Evolutionary conservation across 2,329 filamentous ascomycete genomes (phyloP).

Genomic region (Sporothrix curviconia): DNA sequence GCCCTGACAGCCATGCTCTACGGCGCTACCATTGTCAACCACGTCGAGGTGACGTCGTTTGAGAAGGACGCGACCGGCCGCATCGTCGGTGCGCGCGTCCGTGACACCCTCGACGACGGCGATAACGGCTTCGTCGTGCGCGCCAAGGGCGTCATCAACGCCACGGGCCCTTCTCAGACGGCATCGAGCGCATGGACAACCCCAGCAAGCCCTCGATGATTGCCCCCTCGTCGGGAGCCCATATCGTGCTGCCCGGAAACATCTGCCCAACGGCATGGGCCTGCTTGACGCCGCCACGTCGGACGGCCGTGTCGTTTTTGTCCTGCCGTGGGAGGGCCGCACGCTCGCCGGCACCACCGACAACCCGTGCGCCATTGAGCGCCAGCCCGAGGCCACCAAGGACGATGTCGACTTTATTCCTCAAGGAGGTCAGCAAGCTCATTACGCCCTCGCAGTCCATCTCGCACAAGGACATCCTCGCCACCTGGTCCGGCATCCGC

Average conservation of each 20-base stretch:
- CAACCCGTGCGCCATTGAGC: slow-evolving; percentile 56
- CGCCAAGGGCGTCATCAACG: slow-evolving; percentile 77
- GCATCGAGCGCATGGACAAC: slow-evolving; percentile 75
- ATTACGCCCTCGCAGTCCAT: slow-evolving; percentile 53
- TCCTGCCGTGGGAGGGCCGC: slow-evolving; percentile 80
- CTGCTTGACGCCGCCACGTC: slow-evolving; percentile 75
- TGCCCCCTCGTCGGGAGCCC: slow-evolving; percentile 73
- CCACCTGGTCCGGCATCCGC: slow-evolving; percentile 62
- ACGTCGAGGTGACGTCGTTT: slow-evolving; percentile 58
- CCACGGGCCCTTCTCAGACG: slow-evolving; percentile 75
- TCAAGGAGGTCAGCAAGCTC: slow-evolving; percentile 71
- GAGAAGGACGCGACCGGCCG: slow-evolving; percentile 61
- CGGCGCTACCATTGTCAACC: slow-evolving; percentile 72
- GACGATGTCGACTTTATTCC: slow-evolving; percentile 39
- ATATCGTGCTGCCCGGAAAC: slow-evolving; percentile 73
- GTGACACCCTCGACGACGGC: slow-evolving; percentile 52
- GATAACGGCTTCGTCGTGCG: slow-evolving; percentile 59
- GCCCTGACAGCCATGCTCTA: slow-evolving; percentile 75
- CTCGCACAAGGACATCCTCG: slow-evolving; percentile 11
- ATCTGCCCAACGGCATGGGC: slow-evolving; percentile 73
- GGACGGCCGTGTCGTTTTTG: slow-evolving; percentile 82
- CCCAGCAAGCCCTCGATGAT: slow-evolving; percentile 63
- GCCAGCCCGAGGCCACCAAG: background rate
- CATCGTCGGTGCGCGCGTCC: slow-evolving; percentile 61
- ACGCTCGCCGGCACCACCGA: slow-evolving; percentile 82